Evolutionary conservation across 2,329 filamentous ascomycete genomes (phyloP), one percentile per base, ranked within the genome.

Genomic region (Cytospora mali): DNA sequence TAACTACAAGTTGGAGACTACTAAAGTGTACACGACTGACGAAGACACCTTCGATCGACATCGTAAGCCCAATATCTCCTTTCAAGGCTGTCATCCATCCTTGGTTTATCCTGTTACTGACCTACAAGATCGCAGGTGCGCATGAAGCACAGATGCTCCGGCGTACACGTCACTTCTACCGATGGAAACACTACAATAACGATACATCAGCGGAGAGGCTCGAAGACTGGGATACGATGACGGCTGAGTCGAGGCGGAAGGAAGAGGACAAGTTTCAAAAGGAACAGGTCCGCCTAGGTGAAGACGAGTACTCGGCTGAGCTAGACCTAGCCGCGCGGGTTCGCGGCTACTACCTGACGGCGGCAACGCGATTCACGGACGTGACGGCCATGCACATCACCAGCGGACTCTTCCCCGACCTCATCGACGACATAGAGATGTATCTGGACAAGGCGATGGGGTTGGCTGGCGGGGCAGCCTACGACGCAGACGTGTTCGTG

Each of bases 261-360:
- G 84, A 86, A 39, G 71, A 76, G 3, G 77, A 73, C 33, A 72
- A 74, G 29, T 76, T 82, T 9, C 72, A 75, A 25, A 67, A 71
- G 7, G 79, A 85, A 28, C 65, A 78, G 7, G 68, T 72, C 14
- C 81, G 80, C 28, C 75, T 91, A 13, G 81, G 81, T 0, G 71
- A 76, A 0, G 89, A 92, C 68, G 77, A 79, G 0, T 92, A 85
- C 67, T 71, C 78, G 1, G 73, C 76, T 0, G 89, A 92, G 69
- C 73, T 93, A 0, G 77, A 81, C 10, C 84, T 89, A 0, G 83
- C 89, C 0, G 80, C 86, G 0, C 85, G 86, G 4, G 81, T 91
- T 51, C 79, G 88, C 0, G 88, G 84, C 0, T 93, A 92, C 72
- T 93, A 93, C 70, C 80, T 84, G 53, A 82, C 88, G 5, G 88